phyloP scores from a whole-genome alignment of 345 rosid species.

The Pistacia vera region DNA sequence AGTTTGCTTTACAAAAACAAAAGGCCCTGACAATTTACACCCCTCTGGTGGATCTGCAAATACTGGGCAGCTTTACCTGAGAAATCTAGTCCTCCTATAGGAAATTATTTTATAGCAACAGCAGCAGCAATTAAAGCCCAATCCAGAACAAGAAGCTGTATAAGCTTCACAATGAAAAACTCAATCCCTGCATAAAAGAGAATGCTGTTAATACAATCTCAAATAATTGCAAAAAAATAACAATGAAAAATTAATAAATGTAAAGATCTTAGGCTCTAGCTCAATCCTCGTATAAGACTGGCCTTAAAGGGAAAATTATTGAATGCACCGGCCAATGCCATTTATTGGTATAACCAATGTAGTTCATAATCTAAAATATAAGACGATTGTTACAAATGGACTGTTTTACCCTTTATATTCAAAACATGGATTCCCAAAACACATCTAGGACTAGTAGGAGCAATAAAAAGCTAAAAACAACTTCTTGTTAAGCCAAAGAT shows the following conservation, averaged over 20 bases:
- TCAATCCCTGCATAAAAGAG: conserved; percentile 18
- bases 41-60: conserved; percentile 13
- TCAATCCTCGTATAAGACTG: background rate
- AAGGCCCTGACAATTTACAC: conserved; percentile 30
- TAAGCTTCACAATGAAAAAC: conserved; percentile 2
- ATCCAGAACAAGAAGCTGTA: conserved; percentile 13
- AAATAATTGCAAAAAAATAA: background rate
- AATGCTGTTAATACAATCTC: background rate
- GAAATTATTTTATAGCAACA: conserved; percentile 23
- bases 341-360: background rate
- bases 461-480: background rate
- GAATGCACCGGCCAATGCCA: background rate
- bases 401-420: background rate
- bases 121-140: conserved; percentile 18
- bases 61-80: conserved; percentile 22
- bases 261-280: background rate
- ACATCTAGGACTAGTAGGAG: too few relatives aligned
- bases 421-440: background rate
- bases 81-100: conserved; percentile 11
- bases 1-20: conserved; percentile 35
- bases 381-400: background rate
- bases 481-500: background rate
- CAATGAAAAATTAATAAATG: background rate
- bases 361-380: background rate
- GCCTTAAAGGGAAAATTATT: background rate